Conservation (phyloP, 495 filamentous ascomycete genomes). For the Trichoderma asperelloides region DNA sequence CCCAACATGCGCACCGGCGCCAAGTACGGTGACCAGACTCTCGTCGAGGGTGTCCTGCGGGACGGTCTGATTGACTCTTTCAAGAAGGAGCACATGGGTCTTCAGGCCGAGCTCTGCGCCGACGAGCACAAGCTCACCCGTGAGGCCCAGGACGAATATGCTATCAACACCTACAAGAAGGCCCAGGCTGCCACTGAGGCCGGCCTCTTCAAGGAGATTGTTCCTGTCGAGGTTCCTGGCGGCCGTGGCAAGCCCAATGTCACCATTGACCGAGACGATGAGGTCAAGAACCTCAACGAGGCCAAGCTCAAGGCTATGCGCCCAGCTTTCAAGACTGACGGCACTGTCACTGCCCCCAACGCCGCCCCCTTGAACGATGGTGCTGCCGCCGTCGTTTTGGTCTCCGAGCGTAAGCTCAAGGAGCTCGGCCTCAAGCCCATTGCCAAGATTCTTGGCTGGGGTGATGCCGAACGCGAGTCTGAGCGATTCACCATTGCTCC, state of each 20-base stretch:
- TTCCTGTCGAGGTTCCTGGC: slow-evolving; percentile 77
- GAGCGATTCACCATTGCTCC: slow-evolving; percentile 94
- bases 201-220: slow-evolving; percentile 82
- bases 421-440: slow-evolving; percentile 81
- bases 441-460: slow-evolving; percentile 94
- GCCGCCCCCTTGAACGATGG: slow-evolving; percentile 94
- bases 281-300: slow-evolving; percentile 94
- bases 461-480: slow-evolving; percentile 80
- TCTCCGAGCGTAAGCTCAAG: slow-evolving; percentile 82
- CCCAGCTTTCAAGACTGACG: slow-evolving; percentile 73
- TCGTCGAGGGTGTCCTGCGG: slow-evolving; percentile 84
- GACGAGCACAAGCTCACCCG: slow-evolving; percentile 71
- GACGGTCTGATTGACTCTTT: slow-evolving; percentile 92
- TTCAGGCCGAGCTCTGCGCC: slow-evolving; percentile 86
- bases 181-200: slow-evolving; percentile 74
- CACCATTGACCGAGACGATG: slow-evolving; percentile 77
- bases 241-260: slow-evolving; percentile 83
- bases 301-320: slow-evolving; percentile 79
- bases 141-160: slow-evolving; percentile 85
- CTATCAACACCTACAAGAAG: slow-evolving; percentile 83
- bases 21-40: slow-evolving; percentile 79
- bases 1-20: slow-evolving; percentile 70
- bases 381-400: slow-evolving; percentile 79
- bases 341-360: slow-evolving; percentile 93
- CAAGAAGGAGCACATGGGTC: slow-evolving; percentile 87